Base-by-base conservation (phyloP, 108 stramenopile genomes). In the Fragilaria crotonensis region DNA sequence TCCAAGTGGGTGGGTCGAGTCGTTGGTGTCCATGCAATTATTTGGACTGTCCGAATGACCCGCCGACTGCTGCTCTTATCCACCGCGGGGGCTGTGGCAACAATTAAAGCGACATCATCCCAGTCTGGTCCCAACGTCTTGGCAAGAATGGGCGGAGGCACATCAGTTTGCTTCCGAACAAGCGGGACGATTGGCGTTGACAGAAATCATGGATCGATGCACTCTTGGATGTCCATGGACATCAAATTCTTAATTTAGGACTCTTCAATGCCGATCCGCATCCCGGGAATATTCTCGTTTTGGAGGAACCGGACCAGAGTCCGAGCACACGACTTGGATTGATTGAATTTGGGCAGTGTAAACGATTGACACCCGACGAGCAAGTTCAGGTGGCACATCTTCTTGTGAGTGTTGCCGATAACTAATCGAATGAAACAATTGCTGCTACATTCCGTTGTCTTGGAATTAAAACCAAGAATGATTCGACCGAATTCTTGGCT, bases 301-400 rank as follows among this genome's bases (percentile, higher is more conserved):
- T 56, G n/a, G 32, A 56, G 19, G 19, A 19, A n/a, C 14, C 67
- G 11, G n/a, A n/a, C n/a, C n/a, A n/a, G n/a, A n/a, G n/a, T n/a
- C n/a, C n/a, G n/a, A n/a, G n/a, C n/a, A n/a, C n/a, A n/a, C 36
- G 14, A 41, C 61, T 83, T 49, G 75, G 81, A 14, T 33, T 79
- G 45, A 79, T 88, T 48, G 87, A 88, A 59, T 88, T 71, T 65
- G 87, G 87, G 17, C 87, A 88, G 61, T 79, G 78, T 57, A 84
- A 84, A 33, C 72, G 69, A 2, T 54, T 88, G 7, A 73, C 59
- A 5, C 57, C 53, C 25, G 48, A 66, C 18, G 87, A 88, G 59
- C 71, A 78, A 48, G 41, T 69, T 1, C 64, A 68, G 32, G 63
- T 88, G 23, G 87, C 87, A 26, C 60, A 50, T 44, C 56, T 88